A percentile compares a stretch with the other conserved stretches of the same genome.
Conservation (phyloP, 1,284 basidiomycete genomes). For the Filobasidium uniguttulatum region DNA sequence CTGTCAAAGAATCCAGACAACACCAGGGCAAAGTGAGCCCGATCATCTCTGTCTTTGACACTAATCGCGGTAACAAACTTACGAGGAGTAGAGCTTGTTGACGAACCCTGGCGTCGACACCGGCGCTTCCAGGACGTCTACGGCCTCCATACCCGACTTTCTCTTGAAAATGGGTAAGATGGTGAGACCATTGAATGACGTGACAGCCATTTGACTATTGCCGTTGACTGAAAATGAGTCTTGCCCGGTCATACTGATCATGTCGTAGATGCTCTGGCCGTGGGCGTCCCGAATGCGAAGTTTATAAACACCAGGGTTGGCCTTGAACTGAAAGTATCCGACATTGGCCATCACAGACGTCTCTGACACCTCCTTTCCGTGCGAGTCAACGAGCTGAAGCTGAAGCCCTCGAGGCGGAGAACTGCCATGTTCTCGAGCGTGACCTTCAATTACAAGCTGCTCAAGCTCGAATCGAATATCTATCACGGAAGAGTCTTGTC, state of each 20-base stretch:
- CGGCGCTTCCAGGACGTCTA: constrained; percentile 57
- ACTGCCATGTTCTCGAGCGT: constrained; percentile 59
- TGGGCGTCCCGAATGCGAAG: constrained; percentile 69
- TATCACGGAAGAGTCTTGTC: constrained; percentile 41
- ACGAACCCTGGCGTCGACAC: constrained; percentile 9
- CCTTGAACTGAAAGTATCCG: constrained; percentile 92
- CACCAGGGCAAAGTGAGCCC: not conserved
- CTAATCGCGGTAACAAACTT: not conserved
- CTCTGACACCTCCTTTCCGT: constrained; percentile 51
- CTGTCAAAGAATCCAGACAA: not conserved
- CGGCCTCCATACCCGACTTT: constrained; percentile 59
- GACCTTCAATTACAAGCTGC: constrained; percentile 83
- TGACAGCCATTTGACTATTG: constrained; percentile 48
- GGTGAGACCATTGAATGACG: constrained; percentile 74
- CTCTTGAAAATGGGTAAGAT: constrained; percentile 68
- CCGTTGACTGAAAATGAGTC: constrained; percentile 41
- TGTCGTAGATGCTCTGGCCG: constrained; percentile 62
- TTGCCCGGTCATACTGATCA: constrained; percentile 61
- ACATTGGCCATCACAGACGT: constrained; percentile 86
- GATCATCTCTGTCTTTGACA: too few relatives aligned
- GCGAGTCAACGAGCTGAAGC: constrained; percentile 53
- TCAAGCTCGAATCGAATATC: constrained; percentile 75
- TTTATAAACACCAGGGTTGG: constrained; percentile 71
- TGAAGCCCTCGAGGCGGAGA: constrained; percentile 65
- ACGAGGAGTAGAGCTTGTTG: constrained; percentile 10